Evolutionary conservation across 345 rosid genomes (phyloP).

Genomic region (Corchorus olitorius): DNA sequence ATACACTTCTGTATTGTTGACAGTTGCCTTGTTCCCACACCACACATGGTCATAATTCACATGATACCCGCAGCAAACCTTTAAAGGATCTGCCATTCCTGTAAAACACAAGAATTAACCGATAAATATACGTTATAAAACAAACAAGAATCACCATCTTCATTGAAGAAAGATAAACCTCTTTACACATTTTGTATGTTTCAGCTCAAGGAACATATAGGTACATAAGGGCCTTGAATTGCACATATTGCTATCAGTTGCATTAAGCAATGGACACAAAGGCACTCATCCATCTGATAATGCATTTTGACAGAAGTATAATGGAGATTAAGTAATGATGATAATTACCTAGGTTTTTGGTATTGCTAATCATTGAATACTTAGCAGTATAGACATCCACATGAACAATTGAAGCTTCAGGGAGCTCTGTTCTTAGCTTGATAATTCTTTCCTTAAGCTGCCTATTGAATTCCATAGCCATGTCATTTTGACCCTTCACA

Average conservation of each 20-base stretch:
- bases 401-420: constrained; percentile 69
- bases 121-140: background rate
- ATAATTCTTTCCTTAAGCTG: constrained; percentile 64
- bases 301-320: background rate
- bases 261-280: background rate
- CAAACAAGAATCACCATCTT: background rate
- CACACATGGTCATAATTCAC: constrained; percentile 57
- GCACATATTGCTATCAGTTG: background rate
- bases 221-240: background rate
- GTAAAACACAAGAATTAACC: constrained; percentile 13
- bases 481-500: constrained; percentile 74
- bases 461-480: constrained; percentile 81
- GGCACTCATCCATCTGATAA: background rate
- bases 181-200: background rate
- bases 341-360: constrained; percentile 61
- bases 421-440: constrained; percentile 67
- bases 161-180: background rate
- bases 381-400: constrained; percentile 83
- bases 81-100: constrained; percentile 62
- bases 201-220: background rate
- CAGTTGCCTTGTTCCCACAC: constrained; percentile 65
- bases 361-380: constrained; percentile 65
- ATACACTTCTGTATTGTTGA: constrained; percentile 53
- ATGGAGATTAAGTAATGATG: background rate
- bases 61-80: constrained; percentile 70